Base-by-base conservation (phyloP, 2,329 filamentous ascomycete species). In the Claviceps capensis region DNA sequence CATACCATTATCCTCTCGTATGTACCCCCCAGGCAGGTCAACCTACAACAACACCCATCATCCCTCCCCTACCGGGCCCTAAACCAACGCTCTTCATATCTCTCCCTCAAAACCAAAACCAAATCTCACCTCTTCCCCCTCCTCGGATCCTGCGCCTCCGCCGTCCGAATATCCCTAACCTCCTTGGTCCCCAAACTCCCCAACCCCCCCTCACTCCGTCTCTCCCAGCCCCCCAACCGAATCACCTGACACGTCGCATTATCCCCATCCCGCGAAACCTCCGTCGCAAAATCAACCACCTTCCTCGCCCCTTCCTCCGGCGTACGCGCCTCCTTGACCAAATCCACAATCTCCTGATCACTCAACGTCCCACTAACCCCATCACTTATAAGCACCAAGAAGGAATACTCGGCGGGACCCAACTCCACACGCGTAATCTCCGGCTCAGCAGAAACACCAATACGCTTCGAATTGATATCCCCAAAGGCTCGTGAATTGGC, bases 401-500 rank as follows among this genome's bases (percentile, higher is more conserved):
- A 98, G 2, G 83, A 83, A 68, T 88, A 96, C 66, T 96, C 84
- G 0, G 88, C 89, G 0, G 91, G 85, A 0, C 77, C 77, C 55
- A 97, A 74, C 57, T 96, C 87, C 13, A 89, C 73, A 38, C 86
- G 82, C 1, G 79, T 81, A 55, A 96, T 81, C 63, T 97, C 90
- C 0, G 93, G 93, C 68, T 98, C 93, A 1, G 93, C 93, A 4
- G 85, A 90, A 13, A 98, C 91, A 30, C 93, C 93, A 50, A 97
- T 84, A 50, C 91, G 85, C 69, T 98, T 98, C 53, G 83, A 87
- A 37, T 79, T 78, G 69, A 96, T 88, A 70, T 98, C 93, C 26
- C 93, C 93, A 64, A 98, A 97, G 4, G 93, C 79, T 34, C 93
- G 86, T 36, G 88, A 94, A 69, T 98, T 98, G 59, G 93, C 93